A percentile compares a stretch with the other conserved stretches of the same genome.
phyloP scores from a whole-genome alignment of 2,329 filamentous ascomycete genomes.

The Corinectria fuckeliana region DNA sequence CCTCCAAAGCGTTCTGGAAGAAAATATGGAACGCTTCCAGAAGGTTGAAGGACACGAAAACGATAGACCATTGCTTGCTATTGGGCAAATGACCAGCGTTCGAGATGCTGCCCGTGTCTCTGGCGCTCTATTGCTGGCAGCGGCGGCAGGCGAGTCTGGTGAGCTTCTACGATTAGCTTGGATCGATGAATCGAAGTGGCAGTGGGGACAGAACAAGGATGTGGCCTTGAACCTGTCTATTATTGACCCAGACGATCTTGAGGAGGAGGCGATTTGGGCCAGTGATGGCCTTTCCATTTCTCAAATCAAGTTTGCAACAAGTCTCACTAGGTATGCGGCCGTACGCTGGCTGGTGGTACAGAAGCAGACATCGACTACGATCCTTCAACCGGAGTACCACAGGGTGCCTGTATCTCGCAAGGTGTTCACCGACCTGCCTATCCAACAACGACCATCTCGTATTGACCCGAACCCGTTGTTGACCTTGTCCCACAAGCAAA shows the following conservation, averaged over 20 bases:
- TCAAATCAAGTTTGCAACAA: conserved; percentile 57
- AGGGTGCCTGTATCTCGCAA: conserved; percentile 42
- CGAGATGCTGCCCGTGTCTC: conserved; percentile 36
- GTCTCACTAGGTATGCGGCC: conserved; percentile 44
- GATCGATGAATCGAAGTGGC: conserved; percentile 57
- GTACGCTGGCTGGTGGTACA: conserved; percentile 62
- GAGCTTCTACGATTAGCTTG: conserved; percentile 63
- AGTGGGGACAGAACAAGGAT: conserved; percentile 58
- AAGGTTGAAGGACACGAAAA: conserved; percentile 34
- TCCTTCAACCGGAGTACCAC: conserved; percentile 59
- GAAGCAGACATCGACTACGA: conserved; percentile 56
- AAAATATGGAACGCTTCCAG: conserved; percentile 45
- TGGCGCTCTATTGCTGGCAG: conserved; percentile 51
- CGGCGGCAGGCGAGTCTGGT: conserved; percentile 62
- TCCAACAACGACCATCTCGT: conserved; percentile 50
- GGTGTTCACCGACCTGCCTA: conserved; percentile 4
- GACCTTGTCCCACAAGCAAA: conserved; percentile 57
- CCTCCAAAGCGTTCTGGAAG: conserved; percentile 42
- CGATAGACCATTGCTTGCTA: conserved; percentile 53
- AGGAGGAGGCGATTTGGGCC: conserved; percentile 60
- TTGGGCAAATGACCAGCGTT: conserved; percentile 60
- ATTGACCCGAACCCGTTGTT: conserved; percentile 64
- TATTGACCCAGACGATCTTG: conserved; percentile 50
- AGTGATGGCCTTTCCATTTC: conserved; percentile 58
- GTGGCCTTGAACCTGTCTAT: conserved; percentile 55